phyloP scores from a whole-genome alignment of 2,329 filamentous ascomycete genomes.

The Ceratocystis harringtonii region DNA sequence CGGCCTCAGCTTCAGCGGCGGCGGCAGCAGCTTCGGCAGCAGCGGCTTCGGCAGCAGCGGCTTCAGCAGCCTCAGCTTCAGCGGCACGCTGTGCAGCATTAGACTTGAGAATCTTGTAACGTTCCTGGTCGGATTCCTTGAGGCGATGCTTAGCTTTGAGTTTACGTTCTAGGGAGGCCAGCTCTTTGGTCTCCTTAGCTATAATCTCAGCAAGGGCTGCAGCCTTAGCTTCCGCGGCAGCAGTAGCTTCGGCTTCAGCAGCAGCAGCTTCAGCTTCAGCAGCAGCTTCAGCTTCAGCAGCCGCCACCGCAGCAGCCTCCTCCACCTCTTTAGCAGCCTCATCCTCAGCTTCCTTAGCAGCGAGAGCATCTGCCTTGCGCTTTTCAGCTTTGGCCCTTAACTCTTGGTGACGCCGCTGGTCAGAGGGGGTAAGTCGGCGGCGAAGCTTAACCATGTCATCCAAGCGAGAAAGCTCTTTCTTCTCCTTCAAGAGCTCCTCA shows the following conservation, averaged over 20 bases:
- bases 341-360: constrained; percentile 24
- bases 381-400: constrained; percentile 16
- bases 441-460: constrained; percentile 13
- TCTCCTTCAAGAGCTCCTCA: constrained; percentile 22
- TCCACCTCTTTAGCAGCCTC: constrained; percentile 21
- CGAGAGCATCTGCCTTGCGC: constrained; percentile 23
- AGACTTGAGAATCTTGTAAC: constrained; percentile 10
- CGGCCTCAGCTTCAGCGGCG: not conserved
- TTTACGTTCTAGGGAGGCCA: constrained; percentile 10
- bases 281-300: constrained; percentile 21
- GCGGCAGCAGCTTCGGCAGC: not conserved
- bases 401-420: constrained; percentile 5
- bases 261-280: constrained; percentile 5
- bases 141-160: not conserved
- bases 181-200: constrained; percentile 10
- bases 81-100: not conserved
- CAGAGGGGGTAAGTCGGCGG: constrained; percentile 3
- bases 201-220: constrained; percentile 3
- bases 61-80: not conserved
- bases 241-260: not conserved
- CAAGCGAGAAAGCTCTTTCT: constrained; percentile 19
- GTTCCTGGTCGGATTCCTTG: constrained; percentile 4
- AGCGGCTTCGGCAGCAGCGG: not conserved
- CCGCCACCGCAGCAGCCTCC: constrained; percentile 20
- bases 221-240: constrained; percentile 4